A percentile compares a stretch with the other conserved stretches of the same genome.
Conservation (phyloP, 2,329 filamentous ascomycete genomes). For the Colletotrichum melonis region DNA sequence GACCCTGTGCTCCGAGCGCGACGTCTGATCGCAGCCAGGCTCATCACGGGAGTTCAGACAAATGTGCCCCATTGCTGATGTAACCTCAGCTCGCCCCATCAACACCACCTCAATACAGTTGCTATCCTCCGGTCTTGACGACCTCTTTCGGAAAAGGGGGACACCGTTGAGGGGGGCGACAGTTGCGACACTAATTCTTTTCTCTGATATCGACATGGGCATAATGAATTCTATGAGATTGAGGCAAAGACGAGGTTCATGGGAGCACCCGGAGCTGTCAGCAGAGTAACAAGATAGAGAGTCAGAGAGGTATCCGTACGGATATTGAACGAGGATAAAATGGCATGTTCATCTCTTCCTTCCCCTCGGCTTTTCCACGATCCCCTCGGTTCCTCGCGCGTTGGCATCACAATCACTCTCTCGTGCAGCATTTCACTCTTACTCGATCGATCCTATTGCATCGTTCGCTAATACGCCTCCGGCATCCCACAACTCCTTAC, state of each 20-base stretch:
- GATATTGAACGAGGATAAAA: conserved; percentile 11
- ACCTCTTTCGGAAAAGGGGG: conserved; percentile 9
- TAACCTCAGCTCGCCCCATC: background rate
- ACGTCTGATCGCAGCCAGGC: conserved; percentile 20
- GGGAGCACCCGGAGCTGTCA: background rate
- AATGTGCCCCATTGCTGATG: background rate
- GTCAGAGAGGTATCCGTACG: too few relatives aligned
- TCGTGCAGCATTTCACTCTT: background rate
- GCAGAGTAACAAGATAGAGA: background rate
- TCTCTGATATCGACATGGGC: conserved; percentile 1
- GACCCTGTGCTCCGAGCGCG: conserved; percentile 3
- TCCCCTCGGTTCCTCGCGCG: conserved; percentile 3
- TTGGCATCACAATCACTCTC: conserved; percentile 3
- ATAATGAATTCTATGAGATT: background rate
- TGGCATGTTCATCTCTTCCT: conserved; percentile 6
- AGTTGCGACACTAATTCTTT: background rate
- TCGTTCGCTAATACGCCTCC: conserved; percentile 11
- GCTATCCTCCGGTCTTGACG: background rate
- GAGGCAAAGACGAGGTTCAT: conserved; percentile 9
- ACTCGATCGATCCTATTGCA: background rate
- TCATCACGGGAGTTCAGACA: conserved; percentile 15
- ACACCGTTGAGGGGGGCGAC: conserved; percentile 4
- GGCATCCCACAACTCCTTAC: conserved; percentile 2
- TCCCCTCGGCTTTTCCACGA: background rate
- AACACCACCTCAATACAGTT: background rate